phyloP scores from a whole-genome alignment of 106 monocot genomes.

The Dendrobium nobile region DNA sequence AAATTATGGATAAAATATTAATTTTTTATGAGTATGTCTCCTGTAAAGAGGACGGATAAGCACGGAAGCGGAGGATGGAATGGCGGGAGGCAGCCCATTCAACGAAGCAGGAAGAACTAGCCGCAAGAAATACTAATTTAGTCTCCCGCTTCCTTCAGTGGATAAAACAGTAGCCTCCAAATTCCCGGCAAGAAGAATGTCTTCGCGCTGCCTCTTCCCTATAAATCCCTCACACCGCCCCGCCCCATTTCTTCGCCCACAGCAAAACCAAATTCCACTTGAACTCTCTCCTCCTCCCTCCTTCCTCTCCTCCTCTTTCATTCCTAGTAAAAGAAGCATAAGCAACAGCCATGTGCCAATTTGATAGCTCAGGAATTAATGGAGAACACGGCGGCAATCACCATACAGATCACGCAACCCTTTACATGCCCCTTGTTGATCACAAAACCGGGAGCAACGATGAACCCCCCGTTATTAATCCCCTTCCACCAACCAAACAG shows the following conservation, averaged over 20 bases:
- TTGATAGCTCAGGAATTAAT: background rate
- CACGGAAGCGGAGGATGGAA: background rate
- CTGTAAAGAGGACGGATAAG: no score
- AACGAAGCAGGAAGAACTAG: background rate
- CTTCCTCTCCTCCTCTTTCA: background rate
- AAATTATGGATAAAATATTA: no score
- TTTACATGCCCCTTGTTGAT: background rate
- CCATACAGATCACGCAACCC: background rate
- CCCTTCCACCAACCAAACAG: background rate
- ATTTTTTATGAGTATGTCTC: no score
- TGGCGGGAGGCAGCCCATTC: background rate
- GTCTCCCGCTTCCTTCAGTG: background rate
- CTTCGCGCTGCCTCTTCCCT: background rate
- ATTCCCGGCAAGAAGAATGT: background rate
- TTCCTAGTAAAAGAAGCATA: background rate
- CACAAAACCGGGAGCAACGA: slow-evolving; percentile 2
- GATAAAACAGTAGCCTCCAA: slow-evolving; percentile 1
- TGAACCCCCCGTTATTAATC: background rate
- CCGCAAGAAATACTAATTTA: background rate
- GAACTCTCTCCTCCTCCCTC: background rate
- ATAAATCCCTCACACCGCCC: background rate
- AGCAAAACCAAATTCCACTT: background rate
- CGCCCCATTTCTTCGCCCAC: no score
- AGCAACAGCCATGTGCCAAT: slow-evolving; percentile 3
- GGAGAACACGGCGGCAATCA: no score